Percentiles rank a stretch among this genome's conserved stretches.
phyloP scores from a whole-genome alignment of 2,329 filamentous ascomycete genomes.

The Penicillium sp. region DNA sequence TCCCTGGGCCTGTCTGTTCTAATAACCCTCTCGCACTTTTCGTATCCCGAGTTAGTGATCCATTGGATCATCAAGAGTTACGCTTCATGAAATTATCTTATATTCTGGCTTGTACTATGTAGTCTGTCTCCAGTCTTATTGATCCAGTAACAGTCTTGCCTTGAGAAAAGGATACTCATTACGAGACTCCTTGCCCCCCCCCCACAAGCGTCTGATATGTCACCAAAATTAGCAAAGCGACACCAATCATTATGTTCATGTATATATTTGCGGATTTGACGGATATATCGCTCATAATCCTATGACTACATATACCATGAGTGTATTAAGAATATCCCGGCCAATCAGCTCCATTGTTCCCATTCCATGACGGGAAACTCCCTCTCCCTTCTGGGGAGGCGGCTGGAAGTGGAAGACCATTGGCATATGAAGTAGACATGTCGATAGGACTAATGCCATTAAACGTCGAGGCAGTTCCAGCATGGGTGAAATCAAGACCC shows the following conservation, averaged over 20 bases:
- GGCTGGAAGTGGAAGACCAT: neutral
- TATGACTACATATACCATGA: no score
- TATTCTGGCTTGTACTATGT: neutral
- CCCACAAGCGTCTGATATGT: no score
- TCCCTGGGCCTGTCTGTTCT: constrained; percentile 20
- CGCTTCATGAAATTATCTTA: constrained; percentile 36
- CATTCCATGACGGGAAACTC: constrained; percentile 9
- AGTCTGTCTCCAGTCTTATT: neutral
- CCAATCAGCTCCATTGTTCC: constrained; percentile 10
- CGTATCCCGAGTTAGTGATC: constrained; percentile 29
- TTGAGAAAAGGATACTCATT: no score
- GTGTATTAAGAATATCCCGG: neutral
- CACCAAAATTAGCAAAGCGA: no score
- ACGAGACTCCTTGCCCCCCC: no score
- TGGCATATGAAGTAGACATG: neutral
- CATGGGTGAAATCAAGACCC: constrained; percentile 34
- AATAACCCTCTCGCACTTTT: constrained; percentile 21
- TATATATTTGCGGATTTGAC: neutral
- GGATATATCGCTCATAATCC: no score
- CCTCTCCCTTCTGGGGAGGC: neutral
- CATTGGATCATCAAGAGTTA: constrained; percentile 31
- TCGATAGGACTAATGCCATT: neutral
- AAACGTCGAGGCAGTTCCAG: constrained; percentile 12
- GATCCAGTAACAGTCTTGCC: neutral
- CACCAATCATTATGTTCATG: no score